Evolutionary conservation across 768 basidiomycete species (phyloP), one percentile per base, ranked within the genome.

Genomic region (Kwoniella botswanensis): DNA sequence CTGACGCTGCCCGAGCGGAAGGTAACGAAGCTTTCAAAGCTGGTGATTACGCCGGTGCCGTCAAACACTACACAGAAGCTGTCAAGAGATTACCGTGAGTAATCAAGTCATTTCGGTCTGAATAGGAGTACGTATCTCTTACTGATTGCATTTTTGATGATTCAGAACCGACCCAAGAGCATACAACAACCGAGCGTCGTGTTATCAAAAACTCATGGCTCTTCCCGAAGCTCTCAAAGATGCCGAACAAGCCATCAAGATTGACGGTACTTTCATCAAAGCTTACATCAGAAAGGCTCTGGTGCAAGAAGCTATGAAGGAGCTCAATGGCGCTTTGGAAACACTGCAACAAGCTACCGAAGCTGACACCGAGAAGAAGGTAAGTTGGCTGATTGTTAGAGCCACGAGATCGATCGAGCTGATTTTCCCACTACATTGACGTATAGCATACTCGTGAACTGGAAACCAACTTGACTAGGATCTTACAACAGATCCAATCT

Each of bases 121-220:
- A 24, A 0, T n/a, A 6, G 35, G 35, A 9, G 1, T 7, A 7
- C 35, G 35, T 35, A 35, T 35, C 7, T 6, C 6, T 35, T 56
- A 22, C 55, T 56, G 55, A 56, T 4, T n/a, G 13, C 6, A 13
- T n/a, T 59, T 42, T 15, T 0, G 17, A 2, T 61, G 17, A 17
- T 43, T 26, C 64, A 82, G 81, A 7, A 78, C 85, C 46, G 97
- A 99, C 81, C 88, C 96, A 15, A 88, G 91, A 74, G 94, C 93
- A 10, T 99, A 98, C 86, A 98, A 96, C 84, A 99, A 99, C 86
- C 91, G 97, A 60, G 94, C 97, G n/a, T 91, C 94, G 35, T 95
- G 94, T 24, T 98, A 97, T 86, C 93, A 91, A 85, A 98, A 98
- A 86, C 89, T 99, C 52, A 88, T 88, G 54, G 97, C 97, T 1